A percentile compares a stretch with the other conserved stretches of the same genome.
These are phyloP conservation scores for Diaporthe aspalathi DNA, from an alignment of 2,329 filamentous ascomycete genomes.

Conservation along the genomic window DNA sequence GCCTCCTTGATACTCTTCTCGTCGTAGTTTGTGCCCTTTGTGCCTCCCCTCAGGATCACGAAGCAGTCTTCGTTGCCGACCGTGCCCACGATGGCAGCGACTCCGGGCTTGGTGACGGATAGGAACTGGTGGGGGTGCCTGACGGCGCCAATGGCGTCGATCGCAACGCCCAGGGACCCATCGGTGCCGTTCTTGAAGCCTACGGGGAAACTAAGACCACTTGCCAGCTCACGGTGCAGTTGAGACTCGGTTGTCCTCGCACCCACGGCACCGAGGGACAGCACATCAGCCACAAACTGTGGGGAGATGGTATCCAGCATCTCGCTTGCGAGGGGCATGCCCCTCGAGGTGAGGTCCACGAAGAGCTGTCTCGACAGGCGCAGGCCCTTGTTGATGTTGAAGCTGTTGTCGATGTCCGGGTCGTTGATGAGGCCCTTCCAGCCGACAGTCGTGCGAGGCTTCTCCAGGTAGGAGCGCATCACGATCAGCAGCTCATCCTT, in stretches of 20 bases:
- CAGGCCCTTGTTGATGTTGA: conserved; percentile 98
- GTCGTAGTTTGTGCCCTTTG: conserved; percentile 94
- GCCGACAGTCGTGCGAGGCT: conserved; percentile 95
- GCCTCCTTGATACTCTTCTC: conserved; percentile 84
- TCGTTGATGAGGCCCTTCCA: conserved; percentile 99
- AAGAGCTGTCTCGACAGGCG: conserved; percentile 89
- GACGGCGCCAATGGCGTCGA: conserved; percentile 95
- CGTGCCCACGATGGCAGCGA: conserved; percentile 94
- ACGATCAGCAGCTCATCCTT: conserved; percentile 91
- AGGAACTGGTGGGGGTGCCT: conserved; percentile 95
- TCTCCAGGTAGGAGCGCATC: conserved; percentile 98
- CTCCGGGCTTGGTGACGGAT: conserved; percentile 94
- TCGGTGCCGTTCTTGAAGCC: conserved; percentile 99
- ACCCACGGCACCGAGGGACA: conserved; percentile 92
- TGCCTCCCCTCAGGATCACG: conserved; percentile 92
- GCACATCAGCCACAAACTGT: conserved; percentile 92
- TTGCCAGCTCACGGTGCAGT: conserved; percentile 93
- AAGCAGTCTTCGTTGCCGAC: conserved; percentile 97
- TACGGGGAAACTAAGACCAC: conserved; percentile 94
- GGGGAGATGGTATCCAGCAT: conserved; percentile 99
- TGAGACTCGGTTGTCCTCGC: conserved; percentile 98
- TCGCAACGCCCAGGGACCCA: conserved; percentile 86
- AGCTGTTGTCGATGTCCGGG: conserved; percentile 97
- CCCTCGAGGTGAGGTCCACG: conserved; percentile 88
- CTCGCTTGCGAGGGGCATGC: conserved; percentile 96